Base-by-base conservation (phyloP, 1,284 basidiomycete species). In the Heterobasidion occidentale region DNA sequence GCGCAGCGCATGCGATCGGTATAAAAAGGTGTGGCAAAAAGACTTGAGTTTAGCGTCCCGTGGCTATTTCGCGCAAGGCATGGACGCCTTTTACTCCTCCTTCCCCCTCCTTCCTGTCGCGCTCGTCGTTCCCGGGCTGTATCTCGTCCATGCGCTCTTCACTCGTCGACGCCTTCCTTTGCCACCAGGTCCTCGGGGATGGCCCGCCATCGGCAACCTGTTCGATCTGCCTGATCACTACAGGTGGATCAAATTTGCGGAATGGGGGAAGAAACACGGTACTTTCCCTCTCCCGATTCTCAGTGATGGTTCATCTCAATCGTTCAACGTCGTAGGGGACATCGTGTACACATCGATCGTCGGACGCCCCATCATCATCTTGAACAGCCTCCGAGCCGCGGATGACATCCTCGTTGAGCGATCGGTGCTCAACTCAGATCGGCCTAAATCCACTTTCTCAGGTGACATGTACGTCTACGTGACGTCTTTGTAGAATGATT, bases 161-260 rank as follows among this genome's bases (percentile, higher is more conserved):
- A 42, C 12, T 42, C 38, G 38, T 42, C 38, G 38, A 42, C 38
- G 38, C 38, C 38, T 42, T 42, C 64, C 71, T 17, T 70, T 78
- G 17, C 78, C 78, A 44, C 79, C 79, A 42, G 79, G 80, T 36
- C 80, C 80, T 8, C 74, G 68, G 60, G 74, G 75, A 47, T 64
- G 78, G 34, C 79, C 80, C 8, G 58, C 82, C n/a, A 63, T 82
- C 53, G 80, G 79, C 19, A 81, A 82, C 60, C 61, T 77, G 20
- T 66, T 81, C n/a, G 78, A 82, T 60, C 78, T 83, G 73, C 80
- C 80, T 35, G 70, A 69, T 15, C 72, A 75, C 56, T 67, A 72
- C 59, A 77, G 79, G 56, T 84, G 81, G 81, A 59, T 76, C 38
- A 79, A 77, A 0, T 84, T 83, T 61, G 71, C 76, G 20, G 67